Evolutionary conservation across 2,329 filamentous ascomycete species (phyloP).

Genomic region (Sporothrix dimorphospora): DNA sequence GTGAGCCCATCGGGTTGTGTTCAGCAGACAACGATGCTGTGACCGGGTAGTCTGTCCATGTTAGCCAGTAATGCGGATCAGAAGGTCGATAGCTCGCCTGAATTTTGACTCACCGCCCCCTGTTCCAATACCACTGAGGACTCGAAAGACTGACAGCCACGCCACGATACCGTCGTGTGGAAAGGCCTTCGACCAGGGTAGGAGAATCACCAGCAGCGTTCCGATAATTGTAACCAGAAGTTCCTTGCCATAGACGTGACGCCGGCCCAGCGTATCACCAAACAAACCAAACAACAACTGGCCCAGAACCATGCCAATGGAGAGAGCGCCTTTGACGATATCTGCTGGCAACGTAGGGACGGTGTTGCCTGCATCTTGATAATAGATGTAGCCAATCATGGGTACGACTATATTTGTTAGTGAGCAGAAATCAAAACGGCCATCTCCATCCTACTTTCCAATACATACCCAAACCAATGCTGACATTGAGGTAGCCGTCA

Average conservation of each 20-base stretch:
- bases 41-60: not conserved
- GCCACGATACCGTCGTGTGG: constrained; percentile 10
- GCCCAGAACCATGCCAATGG: constrained; percentile 65
- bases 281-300: constrained; percentile 66
- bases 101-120: constrained; percentile 27
- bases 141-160: constrained; percentile 27
- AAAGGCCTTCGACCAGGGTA: constrained; percentile 12
- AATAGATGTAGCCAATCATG: constrained; percentile 25
- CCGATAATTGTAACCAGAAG: constrained; percentile 39
- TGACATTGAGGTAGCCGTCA: not conserved
- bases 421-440: too few relatives aligned
- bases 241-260: constrained; percentile 69
- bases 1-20: not conserved
- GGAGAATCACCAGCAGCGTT: constrained; percentile 23
- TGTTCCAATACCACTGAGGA: constrained; percentile 17
- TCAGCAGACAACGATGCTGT: not conserved
- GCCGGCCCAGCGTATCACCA: constrained; percentile 65
- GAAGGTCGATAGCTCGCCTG: not conserved
- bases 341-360: constrained; percentile 61
- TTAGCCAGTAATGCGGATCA: not conserved
- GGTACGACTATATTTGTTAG: constrained; percentile 7
- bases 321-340: constrained; percentile 67
- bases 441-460: too few relatives aligned
- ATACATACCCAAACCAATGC: not conserved
- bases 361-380: constrained; percentile 33